Evolutionary conservation across 495 filamentous ascomycete genomes (phyloP), one percentile per base, ranked within the genome.

Genomic region (Podospora conica): DNA sequence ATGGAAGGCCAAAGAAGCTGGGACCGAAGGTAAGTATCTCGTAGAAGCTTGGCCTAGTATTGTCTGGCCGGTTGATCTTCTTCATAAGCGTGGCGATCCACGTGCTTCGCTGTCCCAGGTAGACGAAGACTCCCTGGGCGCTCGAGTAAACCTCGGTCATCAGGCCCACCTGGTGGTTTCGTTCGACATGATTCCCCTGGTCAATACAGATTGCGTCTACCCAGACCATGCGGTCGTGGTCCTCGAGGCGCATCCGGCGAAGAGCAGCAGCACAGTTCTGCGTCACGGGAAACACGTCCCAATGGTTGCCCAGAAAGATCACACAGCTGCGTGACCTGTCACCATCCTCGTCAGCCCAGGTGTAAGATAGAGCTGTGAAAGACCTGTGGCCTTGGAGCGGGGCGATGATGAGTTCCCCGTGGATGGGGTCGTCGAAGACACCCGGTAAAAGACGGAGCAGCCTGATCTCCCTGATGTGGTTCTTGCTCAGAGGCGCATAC

Each of bases 141-240:
- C 53, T 53, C 56, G 59, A 53, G 53, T 75, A 75, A 2, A 75
- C 69, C 11, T 65, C 59, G 12, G 64, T 53, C 74, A 76, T 76
- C 11, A 70, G 53, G 9, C 61, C 54, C 21, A 76, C 64, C 23
- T 76, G 74, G 55, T 59, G 53, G 31, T 31, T 66, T 5, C 66
- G 53, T 57, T 76, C 74, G 18, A 8, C 21, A 11, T 63, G 59
- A 25, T 66, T 65, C n/a, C 60, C 53, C 53, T 76, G 74, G 63
- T 76, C 61, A 48, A 75, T 75, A 53, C 71, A 75, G 5, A 75
- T 67, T 9, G 67, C 59, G 56, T 75, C 73, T 20, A 73, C 70
- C 73, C 73, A 75, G 24, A 75, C 22, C 18, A 28, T 28, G 25
- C 28, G 18, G 10, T 25, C 9, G 18, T 10, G 18, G 22, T 59